These are phyloP conservation scores for Lentinula detonsa DNA, from an alignment of 768 basidiomycete genomes.

Conservation along the genomic window DNA sequence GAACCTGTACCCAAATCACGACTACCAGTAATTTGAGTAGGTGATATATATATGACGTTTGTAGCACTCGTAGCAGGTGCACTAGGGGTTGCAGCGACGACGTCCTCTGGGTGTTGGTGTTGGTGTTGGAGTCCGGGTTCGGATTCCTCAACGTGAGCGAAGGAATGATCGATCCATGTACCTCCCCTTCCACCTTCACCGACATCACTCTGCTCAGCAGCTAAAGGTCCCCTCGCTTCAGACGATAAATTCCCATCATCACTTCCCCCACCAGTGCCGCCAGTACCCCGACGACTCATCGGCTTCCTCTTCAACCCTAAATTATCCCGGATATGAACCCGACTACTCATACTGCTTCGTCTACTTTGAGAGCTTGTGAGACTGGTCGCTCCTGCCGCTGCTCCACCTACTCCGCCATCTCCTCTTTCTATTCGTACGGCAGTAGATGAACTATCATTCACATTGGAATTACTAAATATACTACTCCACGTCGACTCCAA, in stretches of 20 bases:
- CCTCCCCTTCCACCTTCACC: too few species aligned
- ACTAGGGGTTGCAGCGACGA: too few species aligned
- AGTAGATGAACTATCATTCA: constrained; percentile 20
- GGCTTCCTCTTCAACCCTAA: constrained; percentile 11
- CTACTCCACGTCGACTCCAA: constrained; percentile 40
- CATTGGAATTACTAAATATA: constrained; percentile 19
- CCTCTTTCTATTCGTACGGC: not conserved
- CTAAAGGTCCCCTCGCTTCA: too few species aligned
- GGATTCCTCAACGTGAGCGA: too few species aligned
- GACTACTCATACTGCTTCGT: not conserved
- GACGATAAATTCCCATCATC: constrained; percentile 22
- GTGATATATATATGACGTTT: too few species aligned
- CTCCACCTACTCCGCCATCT: constrained; percentile 12
- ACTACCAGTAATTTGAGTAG: too few species aligned
- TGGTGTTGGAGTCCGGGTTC: too few species aligned
- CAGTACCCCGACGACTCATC: constrained; percentile 13
- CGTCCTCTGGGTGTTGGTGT: too few species aligned
- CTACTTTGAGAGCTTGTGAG: constrained; percentile 37
- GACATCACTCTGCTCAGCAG: too few species aligned
- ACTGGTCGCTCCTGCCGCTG: constrained; percentile 22
- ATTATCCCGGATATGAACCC: not conserved
- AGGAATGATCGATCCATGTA: too few species aligned
- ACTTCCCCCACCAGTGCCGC: constrained; percentile 38
- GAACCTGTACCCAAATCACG: too few species aligned
- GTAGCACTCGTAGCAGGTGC: too few species aligned